Evolutionary conservation across 2,329 filamentous ascomycete species (phyloP).

Genomic region (Fusarium algeriense): DNA sequence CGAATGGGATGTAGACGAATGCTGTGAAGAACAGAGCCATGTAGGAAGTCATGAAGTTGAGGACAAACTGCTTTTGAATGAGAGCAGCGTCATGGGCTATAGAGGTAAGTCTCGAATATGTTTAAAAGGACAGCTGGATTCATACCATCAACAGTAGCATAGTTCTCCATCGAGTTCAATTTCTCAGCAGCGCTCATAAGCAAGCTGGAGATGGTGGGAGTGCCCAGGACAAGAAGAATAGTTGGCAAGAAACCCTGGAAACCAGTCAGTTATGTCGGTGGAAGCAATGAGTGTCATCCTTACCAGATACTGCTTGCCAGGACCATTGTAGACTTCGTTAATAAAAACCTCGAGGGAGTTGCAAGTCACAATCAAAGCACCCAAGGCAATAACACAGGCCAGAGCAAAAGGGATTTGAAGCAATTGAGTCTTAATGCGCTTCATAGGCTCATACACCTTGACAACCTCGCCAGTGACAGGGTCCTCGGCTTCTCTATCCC

Average conservation of each 20-base stretch:
- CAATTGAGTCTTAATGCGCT: constrained; percentile 81
- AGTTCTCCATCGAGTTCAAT: constrained; percentile 89
- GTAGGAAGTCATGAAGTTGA: constrained; percentile 97
- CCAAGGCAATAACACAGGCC: constrained; percentile 77
- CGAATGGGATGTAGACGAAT: constrained; percentile 95
- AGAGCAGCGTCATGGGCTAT: constrained; percentile 83
- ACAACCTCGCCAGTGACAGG: constrained; percentile 84
- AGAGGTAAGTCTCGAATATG: constrained; percentile 15
- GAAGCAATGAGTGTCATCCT: constrained; percentile 47
- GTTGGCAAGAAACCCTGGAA: constrained; percentile 87
- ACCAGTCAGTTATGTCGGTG: constrained; percentile 23
- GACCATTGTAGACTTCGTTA: constrained; percentile 90
- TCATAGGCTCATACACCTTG: constrained; percentile 79
- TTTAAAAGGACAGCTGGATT: constrained; percentile 19
- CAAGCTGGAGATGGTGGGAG: constrained; percentile 81
- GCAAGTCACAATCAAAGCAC: constrained; percentile 84
- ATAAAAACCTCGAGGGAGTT: constrained; percentile 97
- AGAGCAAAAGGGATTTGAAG: constrained; percentile 88
- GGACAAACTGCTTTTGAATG: constrained; percentile 92
- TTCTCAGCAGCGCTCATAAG: constrained; percentile 81
- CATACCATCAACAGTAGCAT: constrained; percentile 81
- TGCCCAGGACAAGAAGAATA: constrained; percentile 82
- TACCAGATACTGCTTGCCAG: constrained; percentile 86
- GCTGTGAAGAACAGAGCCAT: constrained; percentile 91
- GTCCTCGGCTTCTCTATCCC: constrained; percentile 82